Conservation (phyloP, 139 green algal species). For the Tetradesmus obliquus region DNA sequence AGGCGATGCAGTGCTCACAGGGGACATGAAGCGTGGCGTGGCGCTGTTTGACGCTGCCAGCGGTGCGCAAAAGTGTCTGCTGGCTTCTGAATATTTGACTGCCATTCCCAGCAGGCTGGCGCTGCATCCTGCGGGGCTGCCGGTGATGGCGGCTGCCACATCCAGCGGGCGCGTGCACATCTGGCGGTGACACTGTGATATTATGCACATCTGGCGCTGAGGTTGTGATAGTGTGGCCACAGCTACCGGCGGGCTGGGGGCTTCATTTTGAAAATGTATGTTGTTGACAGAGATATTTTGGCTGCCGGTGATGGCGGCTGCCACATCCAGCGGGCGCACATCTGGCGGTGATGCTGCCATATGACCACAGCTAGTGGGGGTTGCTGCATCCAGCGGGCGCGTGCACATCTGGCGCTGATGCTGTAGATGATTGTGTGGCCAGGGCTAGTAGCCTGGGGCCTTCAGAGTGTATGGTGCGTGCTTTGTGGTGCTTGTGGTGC, state of each 20-base stretch:
- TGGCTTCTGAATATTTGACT: constrained; percentile 50
- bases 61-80: constrained; percentile 9
- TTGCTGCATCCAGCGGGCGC: constrained; percentile 42
- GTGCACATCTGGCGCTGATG: constrained; percentile 55
- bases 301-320: constrained; percentile 48
- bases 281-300: too few species aligned
- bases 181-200: neutral
- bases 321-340: constrained; percentile 35
- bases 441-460: too few species aligned
- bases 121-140: constrained; percentile 21
- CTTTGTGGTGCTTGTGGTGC: too few species aligned
- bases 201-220: too few species aligned
- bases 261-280: too few species aligned
- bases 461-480: too few species aligned
- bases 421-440: too few species aligned
- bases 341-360: too few species aligned
- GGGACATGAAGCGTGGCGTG: constrained; percentile 60
- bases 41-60: constrained; percentile 43
- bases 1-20: constrained; percentile 46
- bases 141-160: constrained; percentile 56
- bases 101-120: constrained; percentile 62
- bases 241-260: too few species aligned
- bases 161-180: constrained; percentile 63
- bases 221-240: too few species aligned
- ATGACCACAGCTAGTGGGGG: too few species aligned